Conservation (phyloP, 2,329 filamentous ascomycete genomes). For the Metarhizium rileyi region DNA sequence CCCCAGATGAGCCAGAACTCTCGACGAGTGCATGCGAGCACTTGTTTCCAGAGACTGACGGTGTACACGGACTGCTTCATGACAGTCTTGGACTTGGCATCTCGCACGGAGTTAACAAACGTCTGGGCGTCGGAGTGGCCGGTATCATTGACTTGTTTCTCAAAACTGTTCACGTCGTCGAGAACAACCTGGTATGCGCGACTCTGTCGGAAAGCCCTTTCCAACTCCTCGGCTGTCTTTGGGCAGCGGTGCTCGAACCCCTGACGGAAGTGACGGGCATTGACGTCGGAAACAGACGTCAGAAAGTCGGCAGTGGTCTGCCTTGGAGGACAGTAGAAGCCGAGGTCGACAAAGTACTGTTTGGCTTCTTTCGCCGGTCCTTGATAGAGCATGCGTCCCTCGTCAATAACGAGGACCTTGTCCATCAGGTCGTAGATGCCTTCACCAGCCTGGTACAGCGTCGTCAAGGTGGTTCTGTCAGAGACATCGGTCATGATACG, state of each 20-base stretch:
- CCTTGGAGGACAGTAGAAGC: conserved; percentile 44
- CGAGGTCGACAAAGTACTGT: conserved; percentile 48
- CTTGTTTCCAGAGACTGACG: conserved; percentile 62
- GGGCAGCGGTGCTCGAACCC: conserved; percentile 28
- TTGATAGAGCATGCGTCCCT: conserved; percentile 59
- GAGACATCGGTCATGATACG: conserved; percentile 66
- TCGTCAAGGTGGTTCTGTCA: conserved; percentile 18
- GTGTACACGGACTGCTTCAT: conserved; percentile 45
- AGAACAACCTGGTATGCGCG: conserved; percentile 35
- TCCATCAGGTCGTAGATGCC: conserved; percentile 43
- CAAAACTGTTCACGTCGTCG: conserved; percentile 46
- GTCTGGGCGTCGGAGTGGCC: conserved; percentile 54
- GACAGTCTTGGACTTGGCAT: conserved; percentile 46
- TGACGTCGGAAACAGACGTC: conserved; percentile 30
- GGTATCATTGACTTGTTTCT: conserved; percentile 66
- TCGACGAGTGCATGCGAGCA: conserved; percentile 56
- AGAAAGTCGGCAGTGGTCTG: conserved; percentile 55
- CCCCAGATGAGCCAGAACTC: conserved; percentile 73
- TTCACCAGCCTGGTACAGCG: conserved; percentile 10
- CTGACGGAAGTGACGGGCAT: conserved; percentile 2
- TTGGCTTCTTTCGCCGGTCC: conserved; percentile 48
- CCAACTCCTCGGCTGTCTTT: conserved; percentile 35
- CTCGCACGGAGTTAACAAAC: conserved; percentile 53
- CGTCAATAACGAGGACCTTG: conserved; percentile 52
- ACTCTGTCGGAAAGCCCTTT: conserved; percentile 28